These are phyloP conservation scores for Clavaria fumosa DNA, from an alignment of 768 basidiomycete species.

Conservation along the genomic window DNA sequence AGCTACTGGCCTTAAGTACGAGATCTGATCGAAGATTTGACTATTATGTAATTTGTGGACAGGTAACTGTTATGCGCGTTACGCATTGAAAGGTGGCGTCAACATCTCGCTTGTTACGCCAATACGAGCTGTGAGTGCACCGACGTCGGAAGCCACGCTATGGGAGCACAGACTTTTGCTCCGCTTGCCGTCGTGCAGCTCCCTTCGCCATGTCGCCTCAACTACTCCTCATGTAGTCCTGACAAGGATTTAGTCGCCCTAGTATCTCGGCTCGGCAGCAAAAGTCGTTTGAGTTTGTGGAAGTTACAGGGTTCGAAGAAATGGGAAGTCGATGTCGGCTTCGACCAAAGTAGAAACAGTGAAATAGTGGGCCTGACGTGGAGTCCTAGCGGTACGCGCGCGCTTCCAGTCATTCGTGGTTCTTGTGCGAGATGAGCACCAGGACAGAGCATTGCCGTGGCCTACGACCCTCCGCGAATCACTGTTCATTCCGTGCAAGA, in stretches of 20 bases:
- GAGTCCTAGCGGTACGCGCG: slow-evolving; percentile 63
- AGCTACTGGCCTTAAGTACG: too few relatives aligned
- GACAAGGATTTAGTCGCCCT: slow-evolving; percentile 70
- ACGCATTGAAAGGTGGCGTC: too few relatives aligned
- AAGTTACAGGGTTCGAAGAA: slow-evolving; percentile 65
- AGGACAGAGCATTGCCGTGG: slow-evolving; percentile 61
- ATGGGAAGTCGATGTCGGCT: slow-evolving; percentile 63
- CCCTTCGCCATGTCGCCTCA: slow-evolving; percentile 40
- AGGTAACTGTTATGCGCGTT: too few relatives aligned
- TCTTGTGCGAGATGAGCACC: slow-evolving; percentile 7
- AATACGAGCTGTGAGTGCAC: too few relatives aligned
- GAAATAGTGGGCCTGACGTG: slow-evolving; percentile 50
- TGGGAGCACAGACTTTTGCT: slow-evolving; percentile 35
- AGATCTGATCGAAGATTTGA: too few relatives aligned
- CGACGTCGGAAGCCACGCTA: too few relatives aligned
- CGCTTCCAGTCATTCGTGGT: slow-evolving; percentile 4
- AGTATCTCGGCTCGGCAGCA: slow-evolving; percentile 48
- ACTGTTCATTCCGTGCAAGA: slow-evolving; percentile 70
- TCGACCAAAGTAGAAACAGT: slow-evolving; percentile 26
- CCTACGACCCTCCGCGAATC: slow-evolving; percentile 51
- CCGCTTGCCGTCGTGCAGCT: slow-evolving; percentile 42
- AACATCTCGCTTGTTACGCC: too few relatives aligned
- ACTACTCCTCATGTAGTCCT: slow-evolving; percentile 60
- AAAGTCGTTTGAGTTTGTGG: slow-evolving; percentile 64
- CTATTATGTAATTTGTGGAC: too few relatives aligned